Evolutionary conservation across 2,329 filamentous ascomycete genomes (phyloP).

Genomic region (Calonectria henricotiae): DNA sequence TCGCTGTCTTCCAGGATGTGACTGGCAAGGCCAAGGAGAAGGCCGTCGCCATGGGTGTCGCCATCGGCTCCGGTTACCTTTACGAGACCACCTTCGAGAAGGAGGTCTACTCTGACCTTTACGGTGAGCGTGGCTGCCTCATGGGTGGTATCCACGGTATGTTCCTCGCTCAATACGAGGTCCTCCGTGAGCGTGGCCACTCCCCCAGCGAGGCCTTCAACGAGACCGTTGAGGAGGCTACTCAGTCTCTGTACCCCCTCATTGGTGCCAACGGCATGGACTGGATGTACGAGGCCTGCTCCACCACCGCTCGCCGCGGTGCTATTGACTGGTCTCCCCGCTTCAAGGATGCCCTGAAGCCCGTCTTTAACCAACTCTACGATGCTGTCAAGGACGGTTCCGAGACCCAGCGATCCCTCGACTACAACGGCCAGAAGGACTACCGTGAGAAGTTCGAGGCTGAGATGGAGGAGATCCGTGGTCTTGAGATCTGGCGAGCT

Average conservation of each 20-base stretch:
- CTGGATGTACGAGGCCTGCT: conserved; percentile 99
- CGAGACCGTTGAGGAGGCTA: conserved; percentile 99
- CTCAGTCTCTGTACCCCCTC: conserved; percentile 96
- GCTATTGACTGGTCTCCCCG: conserved; percentile 98
- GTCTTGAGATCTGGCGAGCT: conserved; percentile 98
- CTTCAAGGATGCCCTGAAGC: conserved; percentile 99
- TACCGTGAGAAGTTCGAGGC: conserved; percentile 98
- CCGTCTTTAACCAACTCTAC: conserved; percentile 98
- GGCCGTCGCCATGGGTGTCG: conserved; percentile 95
- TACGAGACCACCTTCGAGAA: conserved; percentile 99
- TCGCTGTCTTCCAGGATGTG: conserved; percentile 98
- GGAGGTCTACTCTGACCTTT: conserved; percentile 99
- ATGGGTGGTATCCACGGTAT: conserved; percentile 99
- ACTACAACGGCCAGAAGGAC: conserved; percentile 96
- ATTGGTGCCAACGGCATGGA: conserved; percentile 99
- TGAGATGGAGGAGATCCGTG: conserved; percentile 98
- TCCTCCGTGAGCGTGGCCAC: conserved; percentile 98
- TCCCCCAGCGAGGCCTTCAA: conserved; percentile 99
- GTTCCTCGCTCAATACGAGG: conserved; percentile 99
- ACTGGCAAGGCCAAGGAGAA: conserved; percentile 99
- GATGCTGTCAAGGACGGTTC: conserved; percentile 90
- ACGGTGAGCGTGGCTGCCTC: conserved; percentile 99
- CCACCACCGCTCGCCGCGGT: conserved; percentile 96
- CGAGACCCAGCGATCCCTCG: conserved; percentile 96
- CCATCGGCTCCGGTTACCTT: conserved; percentile 97